Base-by-base conservation (phyloP, 768 basidiomycete species). In the Boletellus emodensis region DNA sequence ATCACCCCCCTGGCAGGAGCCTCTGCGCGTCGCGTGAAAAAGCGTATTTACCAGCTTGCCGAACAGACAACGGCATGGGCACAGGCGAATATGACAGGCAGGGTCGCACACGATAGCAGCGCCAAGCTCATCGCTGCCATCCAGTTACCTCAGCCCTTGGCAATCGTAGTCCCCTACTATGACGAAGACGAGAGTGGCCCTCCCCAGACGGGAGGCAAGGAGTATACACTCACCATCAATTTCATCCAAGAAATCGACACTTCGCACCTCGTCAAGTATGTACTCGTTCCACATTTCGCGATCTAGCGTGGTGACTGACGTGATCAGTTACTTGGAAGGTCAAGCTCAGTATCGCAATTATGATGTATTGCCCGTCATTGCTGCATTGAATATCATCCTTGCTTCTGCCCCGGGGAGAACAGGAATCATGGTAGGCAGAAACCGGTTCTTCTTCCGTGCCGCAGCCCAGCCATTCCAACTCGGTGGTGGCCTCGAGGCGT, bases 401-500 rank as follows among this genome's bases (percentile, higher is more conserved):
- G 67, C 76, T 14, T 65, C 75, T 14, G 51, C 71, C 38, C 74
- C 80, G 7, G 71, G 67, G n/a, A 69, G 74, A 40, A 72, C 69
- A 14, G 80, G 80, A n/a, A 63, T 79, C 42, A 71, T 73, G 65
- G 76, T 80, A 9, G 79, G 80, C 20, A 64, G 72, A 47, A 80
- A 80, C 60, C 71, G 76, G 30, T 80, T 72, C 60, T 82, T 82
- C 71, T 80, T 80, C 63, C 67, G 67, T 20, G 17, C 57, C 13
- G 68, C 62, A 5, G 68, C 65, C 9, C 46, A 62, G 26, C 65
- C 70, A 33, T 36, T 44, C 11, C n/a, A 50, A 4, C 63, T 81
- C 28, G 75, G 76, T 12, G 76, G 75, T 22, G 85, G 84, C 17
- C 81, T 75, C 50, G 77, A 74, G 59, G 83, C 64, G 54, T 88